Percentiles rank a stretch among this genome's conserved stretches.
phyloP scores from a whole-genome alignment of 208 protist species.

The Porcisia hertigi region DNA sequence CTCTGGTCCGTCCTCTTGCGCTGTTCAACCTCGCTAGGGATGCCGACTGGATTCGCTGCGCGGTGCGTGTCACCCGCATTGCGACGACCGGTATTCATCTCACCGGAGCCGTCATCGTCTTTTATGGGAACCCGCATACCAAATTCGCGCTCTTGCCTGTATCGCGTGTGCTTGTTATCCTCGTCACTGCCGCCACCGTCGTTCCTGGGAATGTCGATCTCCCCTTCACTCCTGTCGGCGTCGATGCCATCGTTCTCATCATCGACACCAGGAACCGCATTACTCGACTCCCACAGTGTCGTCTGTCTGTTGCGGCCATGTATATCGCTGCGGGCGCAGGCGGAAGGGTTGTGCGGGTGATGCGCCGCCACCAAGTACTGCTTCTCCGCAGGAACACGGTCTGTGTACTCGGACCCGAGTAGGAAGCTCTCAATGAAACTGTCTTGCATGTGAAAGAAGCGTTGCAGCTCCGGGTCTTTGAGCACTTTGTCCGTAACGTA shows the following conservation, averaged over 20 bases:
- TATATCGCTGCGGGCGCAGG: not conserved
- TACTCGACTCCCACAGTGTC: constrained; percentile 18
- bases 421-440: constrained; percentile 92
- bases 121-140: constrained; percentile 29
- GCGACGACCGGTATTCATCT: not conserved
- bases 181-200: not conserved
- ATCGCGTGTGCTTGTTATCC: not conserved
- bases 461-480: constrained; percentile 92
- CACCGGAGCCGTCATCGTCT: constrained; percentile 5
- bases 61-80: not conserved
- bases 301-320: constrained; percentile 7
- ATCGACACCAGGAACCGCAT: constrained; percentile 19
- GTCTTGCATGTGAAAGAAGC: constrained; percentile 92
- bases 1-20: not conserved
- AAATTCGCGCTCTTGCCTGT: constrained; percentile 28
- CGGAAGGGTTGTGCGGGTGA: constrained; percentile 24
- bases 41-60: not conserved
- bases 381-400: constrained; percentile 52
- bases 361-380: constrained; percentile 58
- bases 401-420: constrained; percentile 81
- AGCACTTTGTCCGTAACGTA: constrained; percentile 96
- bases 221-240: not conserved
- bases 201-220: not conserved
- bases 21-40: not conserved
- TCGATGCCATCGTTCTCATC: constrained; percentile 8